Evolutionary conservation across 2,329 filamentous ascomycete genomes (phyloP), one percentile per base, ranked within the genome.

Genomic region (Penicillium paneum): DNA sequence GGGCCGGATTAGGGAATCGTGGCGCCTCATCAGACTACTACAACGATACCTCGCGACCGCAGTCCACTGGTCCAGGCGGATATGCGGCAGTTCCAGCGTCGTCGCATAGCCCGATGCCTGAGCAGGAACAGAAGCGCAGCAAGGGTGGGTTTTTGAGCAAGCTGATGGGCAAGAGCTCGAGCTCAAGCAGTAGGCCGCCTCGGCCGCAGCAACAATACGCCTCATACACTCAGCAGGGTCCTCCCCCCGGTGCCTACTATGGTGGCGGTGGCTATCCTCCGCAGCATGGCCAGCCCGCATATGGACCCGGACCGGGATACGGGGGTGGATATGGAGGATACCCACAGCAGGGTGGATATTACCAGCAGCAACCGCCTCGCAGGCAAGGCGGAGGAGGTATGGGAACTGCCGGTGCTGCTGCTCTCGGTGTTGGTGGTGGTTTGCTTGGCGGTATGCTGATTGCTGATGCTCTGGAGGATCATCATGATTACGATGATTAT

Each of bases 381-480:
- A 74, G 73, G 49, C 61, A 61, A 41, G 70, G 75, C 24, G 76
- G 75, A 24, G 76, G 77, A 29, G 76, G 79, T 5, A 78, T 93
- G 75, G 89, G 90, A n/a, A 80, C 83, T 56, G 83, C 81, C 11
- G 90, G 89, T 44, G 90, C 86, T 48, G 84, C 87, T 8, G 89
- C 89, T 21, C 76, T 96, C 40, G 91, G 91, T 76, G 72, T 90
- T 4, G 91, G 91, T 62, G 91, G 88, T 59, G 91, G 91, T 71
- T 67, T 96, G 68, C 65, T 96, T 1, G 92, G 91, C 63, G 91
- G 91, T 52, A 82, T 84, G 58, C 58, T 96, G 65, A 73, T 96
- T 31, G 86, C 81, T 2, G 79, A 88, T 66, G 86, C 86, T 61
- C 74, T 87, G 47, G 50, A 64, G 21, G 78, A 74, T 61, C 59